These are phyloP conservation scores for Boechera stricta DNA, from an alignment of 345 rosid genomes.

Conservation along the genomic window DNA sequence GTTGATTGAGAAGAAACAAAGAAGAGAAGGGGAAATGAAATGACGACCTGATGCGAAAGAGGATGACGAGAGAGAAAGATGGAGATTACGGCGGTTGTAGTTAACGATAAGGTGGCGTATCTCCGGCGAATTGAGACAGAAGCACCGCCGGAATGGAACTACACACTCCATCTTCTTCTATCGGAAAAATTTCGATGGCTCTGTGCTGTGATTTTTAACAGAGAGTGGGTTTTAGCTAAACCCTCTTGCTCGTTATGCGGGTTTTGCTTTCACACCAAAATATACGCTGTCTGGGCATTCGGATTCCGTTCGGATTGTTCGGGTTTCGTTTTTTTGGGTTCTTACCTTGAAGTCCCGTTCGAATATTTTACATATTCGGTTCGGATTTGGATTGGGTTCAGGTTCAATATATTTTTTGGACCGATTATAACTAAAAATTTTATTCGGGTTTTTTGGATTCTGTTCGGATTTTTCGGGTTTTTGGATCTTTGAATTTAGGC, in stretches of 20 bases:
- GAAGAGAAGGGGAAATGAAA: slow-evolving; percentile 21
- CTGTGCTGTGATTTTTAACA: background rate
- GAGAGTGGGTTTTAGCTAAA: slow-evolving; percentile 32
- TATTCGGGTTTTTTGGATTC: too few relatives aligned
- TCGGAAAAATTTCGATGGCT: slow-evolving; percentile 5
- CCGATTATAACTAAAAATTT: too few relatives aligned
- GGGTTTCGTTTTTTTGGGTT: too few relatives aligned
- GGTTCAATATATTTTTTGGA: too few relatives aligned
- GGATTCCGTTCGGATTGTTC: too few relatives aligned
- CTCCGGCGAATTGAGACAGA: slow-evolving; percentile 42
- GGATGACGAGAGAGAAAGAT: slow-evolving; percentile 24
- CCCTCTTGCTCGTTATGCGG: background rate
- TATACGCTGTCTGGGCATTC: too few relatives aligned
- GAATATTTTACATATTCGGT: too few relatives aligned
- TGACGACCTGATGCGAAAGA: slow-evolving; percentile 30
- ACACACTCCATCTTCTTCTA: slow-evolving; percentile 43
- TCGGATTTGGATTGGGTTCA: too few relatives aligned
- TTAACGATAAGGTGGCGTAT: slow-evolving; percentile 28
- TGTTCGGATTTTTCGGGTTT: too few relatives aligned
- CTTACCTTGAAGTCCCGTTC: too few relatives aligned
- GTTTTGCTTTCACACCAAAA: slow-evolving; percentile 2
- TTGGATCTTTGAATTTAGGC: too few relatives aligned
- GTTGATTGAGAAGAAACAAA: slow-evolving; percentile 17
- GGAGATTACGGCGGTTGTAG: slow-evolving; percentile 12
- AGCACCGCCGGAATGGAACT: slow-evolving; percentile 45